Evolutionary conservation across 176 grass and related monocot species (phyloP), one percentile per base, ranked within the genome.

Genomic region (Triticum dicoccoides): DNA sequence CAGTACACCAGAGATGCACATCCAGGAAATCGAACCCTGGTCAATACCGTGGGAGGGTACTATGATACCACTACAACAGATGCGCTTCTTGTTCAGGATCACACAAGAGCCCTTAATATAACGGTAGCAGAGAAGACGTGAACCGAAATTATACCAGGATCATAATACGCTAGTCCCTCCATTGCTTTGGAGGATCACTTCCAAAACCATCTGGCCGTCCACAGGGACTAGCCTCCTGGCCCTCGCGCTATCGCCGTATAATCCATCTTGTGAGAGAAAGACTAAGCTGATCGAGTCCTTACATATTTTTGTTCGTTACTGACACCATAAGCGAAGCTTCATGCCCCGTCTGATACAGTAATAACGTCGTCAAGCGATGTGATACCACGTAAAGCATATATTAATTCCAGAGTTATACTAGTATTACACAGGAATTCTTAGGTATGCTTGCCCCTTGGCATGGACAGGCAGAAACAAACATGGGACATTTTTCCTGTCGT

Each of bases 41-140:
- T 94, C 90, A 94, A 88, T 92, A 94, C 90, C 88, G 93, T 94
- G 96, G 96, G 96, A 95, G 93, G 91, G 93, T 98, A 98, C 88
- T 94, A 92, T 98, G 93, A 95, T 98, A 91, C 88, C 86, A 91
- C 93, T 95, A 94, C 91, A 94, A 91, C 86, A 98, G 89, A 98
- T 95, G 95, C 91, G 89, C 95, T 62, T 4, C 3, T 62, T 24
- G 6, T 62, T 8, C 20, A 5, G 0, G 0, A 14, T 49, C 14
- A 0, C 49, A 17, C 14, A 4, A 15, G 4, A 17, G 0, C 0
- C 5, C 14, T 17, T 52, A 2, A 52, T 6, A 52, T 52, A 52
- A 52, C 5, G 2, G 0, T 18, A 52, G 4, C 5, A 5, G 5
- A 52, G 15, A 54, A 54, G 51, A 54, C 51, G 14, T 52, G 49